These are phyloP conservation scores for Collybia sp. DNA, from an alignment of 768 basidiomycete species.

Conservation along the genomic window DNA sequence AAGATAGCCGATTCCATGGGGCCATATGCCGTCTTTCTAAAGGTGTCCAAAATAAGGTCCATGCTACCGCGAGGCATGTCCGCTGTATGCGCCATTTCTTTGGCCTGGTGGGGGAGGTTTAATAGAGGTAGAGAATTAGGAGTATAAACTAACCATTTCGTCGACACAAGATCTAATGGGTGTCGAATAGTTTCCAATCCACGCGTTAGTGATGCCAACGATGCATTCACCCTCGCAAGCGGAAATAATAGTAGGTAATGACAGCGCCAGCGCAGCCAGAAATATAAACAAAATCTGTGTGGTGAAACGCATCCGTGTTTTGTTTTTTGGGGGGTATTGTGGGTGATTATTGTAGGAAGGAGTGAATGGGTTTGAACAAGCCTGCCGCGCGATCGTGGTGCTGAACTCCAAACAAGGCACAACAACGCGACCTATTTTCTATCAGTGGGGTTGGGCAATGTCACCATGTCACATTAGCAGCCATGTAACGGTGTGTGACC, in stretches of 20 bases:
- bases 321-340: constrained; percentile 1
- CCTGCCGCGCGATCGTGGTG: too few relatives aligned
- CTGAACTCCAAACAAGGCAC: background rate
- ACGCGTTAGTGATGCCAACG: constrained; percentile 50
- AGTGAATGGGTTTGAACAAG: background rate
- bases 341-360: background rate
- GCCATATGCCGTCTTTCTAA: constrained; percentile 36
- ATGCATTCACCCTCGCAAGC: constrained; percentile 76
- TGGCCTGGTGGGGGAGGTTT: constrained; percentile 6
- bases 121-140: constrained; percentile 6
- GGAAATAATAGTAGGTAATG: constrained; percentile 30
- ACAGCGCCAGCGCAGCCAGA: constrained; percentile 12
- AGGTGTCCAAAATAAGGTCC: constrained; percentile 49
- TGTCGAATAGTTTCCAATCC: constrained; percentile 42
- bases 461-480: too few relatives aligned
- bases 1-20: constrained; percentile 57
- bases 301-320: background rate
- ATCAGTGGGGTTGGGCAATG: too few relatives aligned
- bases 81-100: constrained; percentile 8
- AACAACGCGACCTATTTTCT: background rate
- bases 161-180: constrained; percentile 34
- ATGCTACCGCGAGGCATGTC: constrained; percentile 12
- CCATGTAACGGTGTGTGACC: too few relatives aligned
- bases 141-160: constrained; percentile 33
- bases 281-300: constrained; percentile 11